Evolutionary conservation across 1,284 basidiomycete genomes (phyloP), one percentile per base, ranked within the genome.

Genomic region (Rhizoctonia solani): DNA sequence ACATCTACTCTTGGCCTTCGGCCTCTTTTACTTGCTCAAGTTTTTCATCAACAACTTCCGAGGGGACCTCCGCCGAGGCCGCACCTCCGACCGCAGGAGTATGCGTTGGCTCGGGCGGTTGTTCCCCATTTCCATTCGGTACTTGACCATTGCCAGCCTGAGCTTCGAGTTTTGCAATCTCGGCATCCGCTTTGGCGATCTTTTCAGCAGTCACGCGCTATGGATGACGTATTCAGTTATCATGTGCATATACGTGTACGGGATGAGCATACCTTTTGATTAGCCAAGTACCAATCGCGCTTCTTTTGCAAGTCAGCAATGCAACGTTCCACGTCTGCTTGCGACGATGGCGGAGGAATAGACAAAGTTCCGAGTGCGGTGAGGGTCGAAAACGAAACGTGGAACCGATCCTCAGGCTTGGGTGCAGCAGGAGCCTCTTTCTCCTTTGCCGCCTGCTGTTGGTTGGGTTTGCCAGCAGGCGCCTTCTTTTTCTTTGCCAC

Each of bases 301-400:
- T 99, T 99, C 66, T 87, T 92, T 79, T 91, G 90, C 68, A 99
- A 82, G 76, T 98, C 93, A 74, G 93, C 89, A 69, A 99, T 83
- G 39, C 94, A 87, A 61, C 93, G 89, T 56, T 87, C 83, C 34
- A 96, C 83, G 74, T 99, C 96, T 13, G 83, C 81, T 53, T 85
- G 79, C 46, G 88, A 88, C 8, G 87, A 82, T 0, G 97, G 97
- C 23, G 95, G 92, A 29, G 94, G 88, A 74, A 99, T 98, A 58
- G 93, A 93, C 34, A 99, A 83, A 14, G 86, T 81, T 67, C 97
- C 84, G 53, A 99, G 85, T 1, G 95, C 96, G 46, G 89, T 85
- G 53, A 99, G 87, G 9, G 91, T 95, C 34, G 88, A 79, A 67
- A 98, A 85, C 2, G 94, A 93, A 53, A 99, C 81, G 76, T 95